Evolutionary conservation across 192 early-diverging fungal genomes (phyloP).

Genomic region (Thamnidium elegans): DNA sequence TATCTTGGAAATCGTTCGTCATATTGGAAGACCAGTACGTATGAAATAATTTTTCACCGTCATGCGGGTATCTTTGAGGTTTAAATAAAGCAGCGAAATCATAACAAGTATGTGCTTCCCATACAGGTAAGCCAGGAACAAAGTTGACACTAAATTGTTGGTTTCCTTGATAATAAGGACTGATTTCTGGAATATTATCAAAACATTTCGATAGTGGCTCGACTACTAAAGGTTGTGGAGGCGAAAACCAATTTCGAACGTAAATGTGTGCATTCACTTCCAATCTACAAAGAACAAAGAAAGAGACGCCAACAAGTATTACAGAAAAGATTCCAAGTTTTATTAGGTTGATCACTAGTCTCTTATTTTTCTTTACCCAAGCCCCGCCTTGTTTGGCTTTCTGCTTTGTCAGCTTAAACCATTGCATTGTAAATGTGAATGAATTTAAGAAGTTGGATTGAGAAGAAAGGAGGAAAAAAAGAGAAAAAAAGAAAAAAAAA

Average conservation of each 20-base stretch:
- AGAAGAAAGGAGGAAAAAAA: conserved; percentile 7
- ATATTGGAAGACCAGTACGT: conserved; percentile 14
- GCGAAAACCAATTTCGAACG: conserved; percentile 30
- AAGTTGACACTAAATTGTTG: conserved; percentile 17
- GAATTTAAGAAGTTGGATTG: background rate
- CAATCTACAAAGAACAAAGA: conserved; percentile 16
- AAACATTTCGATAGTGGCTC: conserved; percentile 34
- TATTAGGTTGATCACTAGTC: background rate
- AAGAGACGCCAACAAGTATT: conserved; percentile 6
- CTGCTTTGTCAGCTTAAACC: background rate
- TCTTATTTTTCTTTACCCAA: conserved; percentile 8
- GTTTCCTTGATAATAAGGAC: conserved; percentile 17
- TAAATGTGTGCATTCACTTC: conserved; percentile 40
- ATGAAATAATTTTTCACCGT: background rate
- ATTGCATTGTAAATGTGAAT: background rate
- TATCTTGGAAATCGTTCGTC: conserved; percentile 19
- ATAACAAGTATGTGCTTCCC: conserved; percentile 29
- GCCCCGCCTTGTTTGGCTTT: background rate
- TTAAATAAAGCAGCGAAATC: conserved; percentile 20
- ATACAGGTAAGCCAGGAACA: conserved; percentile 24
- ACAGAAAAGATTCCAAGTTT: background rate
- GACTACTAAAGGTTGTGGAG: conserved; percentile 3
- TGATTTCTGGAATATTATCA: background rate
- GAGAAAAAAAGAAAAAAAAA: conserved; percentile 8
- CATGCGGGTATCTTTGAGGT: conserved; percentile 2